A percentile compares a stretch with the other conserved stretches of the same genome.
Conservation (phyloP, 805 yeast genomes). For the Zygosaccharomyces pseudorouxii region DNA sequence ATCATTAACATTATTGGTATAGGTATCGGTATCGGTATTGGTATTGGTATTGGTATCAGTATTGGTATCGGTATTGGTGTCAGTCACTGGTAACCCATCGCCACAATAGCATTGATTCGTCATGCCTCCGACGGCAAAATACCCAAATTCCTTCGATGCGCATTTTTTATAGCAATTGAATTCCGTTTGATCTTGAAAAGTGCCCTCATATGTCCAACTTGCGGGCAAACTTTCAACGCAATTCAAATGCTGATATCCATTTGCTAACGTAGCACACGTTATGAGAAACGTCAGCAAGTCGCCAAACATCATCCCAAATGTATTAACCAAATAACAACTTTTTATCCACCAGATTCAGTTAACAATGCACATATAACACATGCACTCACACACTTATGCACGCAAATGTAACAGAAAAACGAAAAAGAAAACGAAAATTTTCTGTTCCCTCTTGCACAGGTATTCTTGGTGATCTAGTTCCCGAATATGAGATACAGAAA, state of each 20-base stretch:
- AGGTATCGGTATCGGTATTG: constrained; percentile 4
- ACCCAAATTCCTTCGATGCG: constrained; percentile 17
- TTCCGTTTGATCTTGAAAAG: constrained; percentile 29
- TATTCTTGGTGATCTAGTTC: not conserved
- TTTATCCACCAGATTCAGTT: too few species aligned
- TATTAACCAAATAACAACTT: not conserved
- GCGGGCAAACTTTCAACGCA: constrained; percentile 33
- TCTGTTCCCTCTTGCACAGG: too few species aligned
- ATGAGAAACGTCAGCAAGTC: constrained; percentile 4
- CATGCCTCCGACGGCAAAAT: constrained; percentile 28
- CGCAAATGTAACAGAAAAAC: too few species aligned
- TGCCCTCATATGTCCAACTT: constrained; percentile 20
- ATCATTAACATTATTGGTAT: too few species aligned
- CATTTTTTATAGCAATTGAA: constrained; percentile 26
- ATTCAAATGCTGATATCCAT: constrained; percentile 19
- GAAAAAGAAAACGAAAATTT: too few species aligned
- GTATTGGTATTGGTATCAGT: constrained; percentile 11
- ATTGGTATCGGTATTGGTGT: constrained; percentile 14
- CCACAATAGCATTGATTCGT: constrained; percentile 35
- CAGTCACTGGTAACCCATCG: constrained; percentile 18
- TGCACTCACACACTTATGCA: not conserved
- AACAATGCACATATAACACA: not conserved
- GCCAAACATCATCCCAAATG: not conserved
- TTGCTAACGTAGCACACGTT: constrained; percentile 7
- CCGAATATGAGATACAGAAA: not conserved